Evolutionary conservation across 352 stramenopile genomes (phyloP), one percentile per base, ranked within the genome.

Genomic region (Pythium biforme): DNA sequence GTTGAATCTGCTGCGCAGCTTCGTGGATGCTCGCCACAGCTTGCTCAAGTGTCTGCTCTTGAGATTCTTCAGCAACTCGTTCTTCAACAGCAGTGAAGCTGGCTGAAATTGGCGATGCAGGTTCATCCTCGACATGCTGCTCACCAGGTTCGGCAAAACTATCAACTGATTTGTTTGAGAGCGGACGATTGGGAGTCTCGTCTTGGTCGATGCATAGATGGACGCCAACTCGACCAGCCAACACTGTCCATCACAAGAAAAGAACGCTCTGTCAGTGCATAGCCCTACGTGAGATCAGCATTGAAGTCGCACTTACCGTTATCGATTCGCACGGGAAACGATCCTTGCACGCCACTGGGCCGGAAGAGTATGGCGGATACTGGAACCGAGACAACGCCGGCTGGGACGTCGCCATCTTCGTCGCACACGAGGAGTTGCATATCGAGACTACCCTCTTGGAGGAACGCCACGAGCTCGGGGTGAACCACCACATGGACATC

Each of bases 321-420:
- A 34, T 53, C 60, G 20, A 59, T 48, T 31, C 39, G 53, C 17
- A 81, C 64, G 3, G 74, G 66, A 51, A 83, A 86, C 11, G 70
- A 68, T 31, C 74, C 74, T 60, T 76, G 67, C 11, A 83, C 60
- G 33, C 76, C 76, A n/a, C 59, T 72, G 9, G 67, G 60, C 22
- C 74, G 69, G 55, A 73, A 82, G 7, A 83, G 47, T n/a, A 86
- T 58, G 17, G 74, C 48, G 40, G 65, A 68, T 19, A 79, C 51
- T 9, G 76, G 74, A 20, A 80, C 48, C 1, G 53, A 66, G 1
- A 70, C 64, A 33, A 22, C 47, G 4, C 70, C 76, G 3, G 40
- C 37, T 22, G 19, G 34, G 7, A 19, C 47, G 3, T 49, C 39
- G 4, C 1, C 46, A 12, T 61, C 40, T 33, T 59, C 52, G 19